These are phyloP conservation scores for Miamiensis avidus DNA, from an alignment of 169 alveolate genomes.

Conservation along the genomic window DNA sequence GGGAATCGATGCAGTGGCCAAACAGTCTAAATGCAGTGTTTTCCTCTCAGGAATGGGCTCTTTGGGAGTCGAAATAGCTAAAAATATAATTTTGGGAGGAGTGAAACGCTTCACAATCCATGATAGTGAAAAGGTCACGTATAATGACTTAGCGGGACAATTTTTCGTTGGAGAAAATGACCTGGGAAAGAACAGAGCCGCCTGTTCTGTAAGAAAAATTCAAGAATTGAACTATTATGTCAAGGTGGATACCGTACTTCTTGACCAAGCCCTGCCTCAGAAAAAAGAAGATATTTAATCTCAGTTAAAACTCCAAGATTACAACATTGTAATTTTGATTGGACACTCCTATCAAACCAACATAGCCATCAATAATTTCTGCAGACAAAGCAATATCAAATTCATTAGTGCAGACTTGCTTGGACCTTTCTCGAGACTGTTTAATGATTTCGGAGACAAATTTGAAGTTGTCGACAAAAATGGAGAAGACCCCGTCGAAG, in stretches of 20 bases:
- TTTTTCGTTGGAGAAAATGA: constrained; percentile 71
- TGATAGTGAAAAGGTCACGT: constrained; percentile 53
- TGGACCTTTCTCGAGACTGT: constrained; percentile 69
- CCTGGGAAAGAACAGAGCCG: constrained; percentile 75
- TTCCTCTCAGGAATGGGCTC: constrained; percentile 73
- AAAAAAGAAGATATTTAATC: constrained; percentile 19
- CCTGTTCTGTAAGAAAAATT: constrained; percentile 51
- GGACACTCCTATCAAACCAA: constrained; percentile 46
- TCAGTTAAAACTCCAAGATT: constrained; percentile 25
- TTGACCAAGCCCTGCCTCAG: constrained; percentile 22
- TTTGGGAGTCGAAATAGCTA: constrained; percentile 83
- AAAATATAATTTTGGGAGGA: constrained; percentile 83
- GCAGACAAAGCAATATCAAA: constrained; percentile 35
- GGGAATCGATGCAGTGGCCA: constrained; percentile 87
- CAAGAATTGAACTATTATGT: constrained; percentile 80
- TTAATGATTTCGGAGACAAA: constrained; percentile 80
- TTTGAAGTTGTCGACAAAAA: constrained; percentile 81
- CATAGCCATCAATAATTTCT: constrained; percentile 42
- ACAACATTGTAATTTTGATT: constrained; percentile 62
- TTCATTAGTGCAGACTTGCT: constrained; percentile 61
- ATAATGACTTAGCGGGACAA: constrained; percentile 62
- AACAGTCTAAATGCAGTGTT: constrained; percentile 76
- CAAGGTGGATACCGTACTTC: constrained; percentile 41
- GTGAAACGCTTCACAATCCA: constrained; percentile 73
- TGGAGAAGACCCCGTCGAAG: constrained; percentile 81